phyloP scores from a whole-genome alignment of 2,329 filamentous ascomycete genomes.

The Simplicillium aogashimaense region DNA sequence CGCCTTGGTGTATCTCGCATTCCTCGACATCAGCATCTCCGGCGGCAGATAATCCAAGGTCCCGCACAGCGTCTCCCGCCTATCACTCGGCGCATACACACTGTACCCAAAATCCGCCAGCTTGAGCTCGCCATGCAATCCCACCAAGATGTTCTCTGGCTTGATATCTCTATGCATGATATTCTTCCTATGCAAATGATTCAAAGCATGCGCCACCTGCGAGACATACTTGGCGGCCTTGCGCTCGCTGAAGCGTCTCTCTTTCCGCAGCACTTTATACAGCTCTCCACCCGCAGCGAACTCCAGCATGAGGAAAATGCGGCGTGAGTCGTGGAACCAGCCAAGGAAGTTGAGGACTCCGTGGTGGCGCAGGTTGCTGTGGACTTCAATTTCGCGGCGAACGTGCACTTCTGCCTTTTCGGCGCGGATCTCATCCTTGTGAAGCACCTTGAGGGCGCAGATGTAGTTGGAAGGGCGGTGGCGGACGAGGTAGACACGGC shows the following conservation, averaged over 20 bases:
- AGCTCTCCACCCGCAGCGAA: constrained; percentile 78
- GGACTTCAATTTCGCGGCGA: constrained; percentile 78
- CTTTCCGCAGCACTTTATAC: constrained; percentile 75
- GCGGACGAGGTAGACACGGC: constrained; percentile 73
- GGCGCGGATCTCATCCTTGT: constrained; percentile 71
- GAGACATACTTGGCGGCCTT: constrained; percentile 80
- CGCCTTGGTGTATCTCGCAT: constrained; percentile 7
- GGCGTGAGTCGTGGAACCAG: constrained; percentile 81
- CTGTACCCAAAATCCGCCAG: constrained; percentile 18
- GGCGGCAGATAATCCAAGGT: constrained; percentile 18
- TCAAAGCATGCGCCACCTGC: constrained; percentile 77
- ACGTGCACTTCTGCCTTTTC: constrained; percentile 76
- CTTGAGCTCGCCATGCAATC: constrained; percentile 17
- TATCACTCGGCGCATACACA: constrained; percentile 14
- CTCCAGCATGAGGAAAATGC: constrained; percentile 78
- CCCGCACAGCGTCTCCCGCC: constrained; percentile 14
- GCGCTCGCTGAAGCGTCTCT: constrained; percentile 72
- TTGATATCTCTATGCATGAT: constrained; percentile 85
- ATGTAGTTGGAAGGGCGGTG: constrained; percentile 72
- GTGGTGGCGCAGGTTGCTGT: constrained; percentile 75
- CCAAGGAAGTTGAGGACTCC: constrained; percentile 76
- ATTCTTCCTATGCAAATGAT: constrained; percentile 82
- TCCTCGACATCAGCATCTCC: constrained; percentile 12
- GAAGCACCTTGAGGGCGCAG: constrained; percentile 75
- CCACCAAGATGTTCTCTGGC: constrained; percentile 24